Conservation (phyloP, 768 basidiomycete genomes). For the Mycena kentingensis region DNA sequence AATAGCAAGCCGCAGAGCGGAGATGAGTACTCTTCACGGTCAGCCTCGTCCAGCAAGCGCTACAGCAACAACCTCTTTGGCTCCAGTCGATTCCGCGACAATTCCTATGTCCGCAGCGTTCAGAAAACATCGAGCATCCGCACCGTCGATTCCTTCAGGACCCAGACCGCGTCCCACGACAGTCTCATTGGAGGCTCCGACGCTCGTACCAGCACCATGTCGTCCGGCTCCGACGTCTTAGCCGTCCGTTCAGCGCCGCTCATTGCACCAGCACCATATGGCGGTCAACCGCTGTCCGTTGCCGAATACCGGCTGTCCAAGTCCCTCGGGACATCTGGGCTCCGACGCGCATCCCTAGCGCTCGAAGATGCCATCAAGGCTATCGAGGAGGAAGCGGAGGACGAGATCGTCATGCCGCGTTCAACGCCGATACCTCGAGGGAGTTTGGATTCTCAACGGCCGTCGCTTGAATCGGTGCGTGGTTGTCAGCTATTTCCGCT, state of each 20-base stretch:
- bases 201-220: constrained; percentile 39
- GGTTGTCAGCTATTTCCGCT: constrained; percentile 4
- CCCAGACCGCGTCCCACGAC: constrained; percentile 43
- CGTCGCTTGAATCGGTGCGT: constrained; percentile 35
- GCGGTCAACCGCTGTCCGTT: constrained; percentile 39
- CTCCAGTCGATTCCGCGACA: constrained; percentile 77
- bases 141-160: constrained; percentile 31
- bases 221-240: constrained; percentile 43
- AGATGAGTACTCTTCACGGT: constrained; percentile 38
- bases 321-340: constrained; percentile 49
- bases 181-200: constrained; percentile 63
- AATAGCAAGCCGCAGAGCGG: constrained; percentile 29
- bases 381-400: constrained; percentile 74
- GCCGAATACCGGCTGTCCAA: constrained; percentile 52
- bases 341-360: constrained; percentile 71
- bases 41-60: constrained; percentile 63
- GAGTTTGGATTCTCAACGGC: constrained; percentile 34
- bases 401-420: constrained; percentile 76
- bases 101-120: constrained; percentile 65
- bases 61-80: constrained; percentile 88
- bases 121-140: constrained; percentile 45
- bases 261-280: constrained; percentile 39
- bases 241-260: constrained; percentile 46
- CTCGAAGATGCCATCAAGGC: constrained; percentile 76
- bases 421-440: constrained; percentile 52